phyloP scores from a whole-genome alignment of 176 grass and related monocot genomes.

The Poa annua region DNA sequence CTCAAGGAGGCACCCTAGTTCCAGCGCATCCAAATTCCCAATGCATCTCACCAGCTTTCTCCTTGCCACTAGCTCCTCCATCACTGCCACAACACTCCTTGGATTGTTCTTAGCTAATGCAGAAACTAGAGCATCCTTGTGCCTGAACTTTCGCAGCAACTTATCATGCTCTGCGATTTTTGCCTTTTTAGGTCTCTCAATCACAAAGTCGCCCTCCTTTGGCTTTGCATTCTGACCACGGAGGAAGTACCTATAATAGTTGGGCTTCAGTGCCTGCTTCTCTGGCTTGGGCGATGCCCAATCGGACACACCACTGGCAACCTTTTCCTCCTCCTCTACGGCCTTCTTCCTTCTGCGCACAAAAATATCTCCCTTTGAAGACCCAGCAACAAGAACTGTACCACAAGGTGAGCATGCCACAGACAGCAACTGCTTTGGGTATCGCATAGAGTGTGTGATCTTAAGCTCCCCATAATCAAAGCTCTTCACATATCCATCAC shows the following conservation, averaged over 20 bases:
- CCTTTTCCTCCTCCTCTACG: slow-evolving; percentile 42
- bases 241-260: slow-evolving; percentile 66
- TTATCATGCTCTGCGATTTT: slow-evolving; percentile 82
- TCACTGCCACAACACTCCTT: slow-evolving; percentile 58
- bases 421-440: slow-evolving; percentile 68
- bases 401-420: slow-evolving; percentile 81
- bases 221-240: slow-evolving; percentile 77
- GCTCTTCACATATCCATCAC: slow-evolving; percentile 93
- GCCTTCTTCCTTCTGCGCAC: slow-evolving; percentile 68
- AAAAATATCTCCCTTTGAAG: slow-evolving; percentile 75
- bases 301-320: slow-evolving; percentile 42
- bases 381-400: slow-evolving; percentile 63
- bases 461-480: slow-evolving; percentile 86
- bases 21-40: slow-evolving; percentile 62
- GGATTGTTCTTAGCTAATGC: slow-evolving; percentile 65
- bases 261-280: slow-evolving; percentile 54
- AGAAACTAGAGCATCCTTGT: slow-evolving; percentile 82
- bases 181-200: slow-evolving; percentile 62
- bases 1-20: slow-evolving; percentile 58
- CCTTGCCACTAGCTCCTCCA: slow-evolving; percentile 87
- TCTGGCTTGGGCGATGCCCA: slow-evolving; percentile 47
- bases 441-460: slow-evolving; percentile 76
- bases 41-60: slow-evolving; percentile 77
- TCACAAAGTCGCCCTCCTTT: slow-evolving; percentile 64
- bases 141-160: slow-evolving; percentile 78